Conservation (phyloP, 768 basidiomycete genomes). For the Hygrocybe punicea region DNA sequence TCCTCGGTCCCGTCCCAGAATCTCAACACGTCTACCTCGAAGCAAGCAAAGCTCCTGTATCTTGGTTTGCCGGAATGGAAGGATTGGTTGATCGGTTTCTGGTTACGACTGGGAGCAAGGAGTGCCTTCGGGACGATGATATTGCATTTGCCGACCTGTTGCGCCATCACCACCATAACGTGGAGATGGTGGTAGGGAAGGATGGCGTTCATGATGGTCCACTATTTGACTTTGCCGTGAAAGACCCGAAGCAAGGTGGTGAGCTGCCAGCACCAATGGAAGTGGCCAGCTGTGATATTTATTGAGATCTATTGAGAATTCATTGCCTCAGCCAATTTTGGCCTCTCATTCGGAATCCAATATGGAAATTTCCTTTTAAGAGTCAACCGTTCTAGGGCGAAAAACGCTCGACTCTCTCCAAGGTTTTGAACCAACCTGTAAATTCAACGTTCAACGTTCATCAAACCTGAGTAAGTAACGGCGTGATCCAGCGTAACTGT, state of each 20-base stretch:
- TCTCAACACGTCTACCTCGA: constrained; percentile 24
- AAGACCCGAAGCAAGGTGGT: constrained; percentile 9
- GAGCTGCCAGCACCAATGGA: no score
- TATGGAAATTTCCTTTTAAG: no score
- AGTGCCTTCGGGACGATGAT: constrained; percentile 30
- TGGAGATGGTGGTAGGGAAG: constrained; percentile 14
- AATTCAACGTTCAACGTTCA: no score
- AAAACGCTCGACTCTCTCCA: no score
- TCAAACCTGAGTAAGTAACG: no score
- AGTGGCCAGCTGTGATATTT: no score
- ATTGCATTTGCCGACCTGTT: constrained; percentile 17
- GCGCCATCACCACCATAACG: constrained; percentile 3
- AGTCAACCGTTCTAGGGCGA: no score
- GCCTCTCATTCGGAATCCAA: no score
- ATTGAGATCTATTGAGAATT: no score
- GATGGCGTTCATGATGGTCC: constrained; percentile 18
- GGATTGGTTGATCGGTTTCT: constrained; percentile 22
- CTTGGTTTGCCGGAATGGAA: constrained; percentile 31
- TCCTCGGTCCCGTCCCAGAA: constrained; percentile 13
- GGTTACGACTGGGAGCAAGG: constrained; percentile 28
- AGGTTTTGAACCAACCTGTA: no score
- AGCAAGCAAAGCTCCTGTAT: constrained; percentile 20
- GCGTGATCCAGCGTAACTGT: no score
- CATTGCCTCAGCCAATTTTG: no score
- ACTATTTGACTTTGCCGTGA: constrained; percentile 13